Conservation (phyloP, 805 yeast species). For the Lipomyces yamadae region DNA sequence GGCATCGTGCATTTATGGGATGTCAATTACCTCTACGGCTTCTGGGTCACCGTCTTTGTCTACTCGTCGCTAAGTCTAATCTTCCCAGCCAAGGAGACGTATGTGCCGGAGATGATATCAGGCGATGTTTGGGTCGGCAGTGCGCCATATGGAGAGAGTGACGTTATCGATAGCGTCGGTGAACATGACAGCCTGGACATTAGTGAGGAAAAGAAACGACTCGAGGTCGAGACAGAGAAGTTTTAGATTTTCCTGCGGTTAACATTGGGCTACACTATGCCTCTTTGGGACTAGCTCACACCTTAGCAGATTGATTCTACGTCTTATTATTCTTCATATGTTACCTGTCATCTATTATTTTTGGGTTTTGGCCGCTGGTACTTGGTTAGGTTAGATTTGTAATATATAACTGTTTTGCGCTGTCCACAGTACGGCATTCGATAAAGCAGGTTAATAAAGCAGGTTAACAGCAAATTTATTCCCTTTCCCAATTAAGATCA, state of each 20-base stretch:
- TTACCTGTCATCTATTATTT: too few species aligned
- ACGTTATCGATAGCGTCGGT: not conserved
- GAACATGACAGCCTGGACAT: not conserved
- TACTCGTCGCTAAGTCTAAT: slow-evolving; percentile 28
- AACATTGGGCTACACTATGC: too few species aligned
- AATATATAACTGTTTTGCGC: too few species aligned
- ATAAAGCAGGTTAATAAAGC: too few species aligned
- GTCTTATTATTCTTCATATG: too few species aligned
- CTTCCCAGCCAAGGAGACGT: slow-evolving; percentile 34
- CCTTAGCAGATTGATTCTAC: too few species aligned
- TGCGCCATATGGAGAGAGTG: not conserved
- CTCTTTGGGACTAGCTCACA: too few species aligned
- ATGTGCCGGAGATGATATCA: slow-evolving; percentile 17
- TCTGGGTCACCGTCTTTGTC: slow-evolving; percentile 30
- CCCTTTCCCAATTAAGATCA: too few species aligned
- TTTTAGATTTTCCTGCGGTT: not conserved
- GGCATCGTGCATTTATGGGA: slow-evolving; percentile 41
- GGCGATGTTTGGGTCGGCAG: slow-evolving; percentile 20
- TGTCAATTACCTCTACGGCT: slow-evolving; percentile 40
- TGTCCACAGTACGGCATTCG: too few species aligned
- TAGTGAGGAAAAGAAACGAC: not conserved
- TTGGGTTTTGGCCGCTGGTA: too few species aligned
- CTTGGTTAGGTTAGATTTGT: too few species aligned
- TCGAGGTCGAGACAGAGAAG: slow-evolving; percentile 1
- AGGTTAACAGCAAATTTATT: too few species aligned